A percentile compares a stretch with the other conserved stretches of the same genome.
phyloP scores from a whole-genome alignment of 768 basidiomycete species.

The Boletus sp. region DNA sequence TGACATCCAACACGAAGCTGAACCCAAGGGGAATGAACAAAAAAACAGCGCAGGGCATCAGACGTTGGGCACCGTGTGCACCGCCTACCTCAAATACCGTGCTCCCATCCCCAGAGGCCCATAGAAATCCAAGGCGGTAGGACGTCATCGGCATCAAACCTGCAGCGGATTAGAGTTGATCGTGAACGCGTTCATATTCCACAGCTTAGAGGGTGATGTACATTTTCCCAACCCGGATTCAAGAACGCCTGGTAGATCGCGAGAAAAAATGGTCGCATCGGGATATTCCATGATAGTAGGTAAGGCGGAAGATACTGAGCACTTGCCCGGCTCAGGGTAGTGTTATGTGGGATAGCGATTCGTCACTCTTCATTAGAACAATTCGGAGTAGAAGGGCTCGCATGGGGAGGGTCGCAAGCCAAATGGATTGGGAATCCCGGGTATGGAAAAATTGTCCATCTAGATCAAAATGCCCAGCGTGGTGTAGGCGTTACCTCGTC shows the following conservation, averaged over 20 bases:
- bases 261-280: slow-evolving; percentile 68
- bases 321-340: slow-evolving; percentile 82
- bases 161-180: slow-evolving; percentile 68
- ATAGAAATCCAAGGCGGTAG: slow-evolving; percentile 52
- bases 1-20: slow-evolving; percentile 54
- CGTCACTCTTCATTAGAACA: neutral
- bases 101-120: slow-evolving; percentile 50
- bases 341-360: slow-evolving; percentile 51
- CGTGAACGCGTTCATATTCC: slow-evolving; percentile 69
- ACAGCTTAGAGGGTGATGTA: slow-evolving; percentile 74
- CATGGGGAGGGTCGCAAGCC: slow-evolving; percentile 82
- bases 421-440: slow-evolving; percentile 78
- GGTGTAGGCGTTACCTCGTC: slow-evolving; percentile 55
- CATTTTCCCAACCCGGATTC: slow-evolving; percentile 66
- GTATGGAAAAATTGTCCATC: slow-evolving; percentile 92
- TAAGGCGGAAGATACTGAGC: slow-evolving; percentile 79
- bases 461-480: slow-evolving; percentile 15
- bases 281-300: slow-evolving; percentile 76
- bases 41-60: too few species aligned
- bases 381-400: slow-evolving; percentile 29
- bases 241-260: slow-evolving; percentile 74
- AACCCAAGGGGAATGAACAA: neutral
- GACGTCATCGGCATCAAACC: slow-evolving; percentile 55
- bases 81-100: slow-evolving; percentile 48
- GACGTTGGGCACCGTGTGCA: neutral